phyloP scores from a whole-genome alignment of 2,329 filamentous ascomycete species.

The Rasamsonia emersonii region DNA sequence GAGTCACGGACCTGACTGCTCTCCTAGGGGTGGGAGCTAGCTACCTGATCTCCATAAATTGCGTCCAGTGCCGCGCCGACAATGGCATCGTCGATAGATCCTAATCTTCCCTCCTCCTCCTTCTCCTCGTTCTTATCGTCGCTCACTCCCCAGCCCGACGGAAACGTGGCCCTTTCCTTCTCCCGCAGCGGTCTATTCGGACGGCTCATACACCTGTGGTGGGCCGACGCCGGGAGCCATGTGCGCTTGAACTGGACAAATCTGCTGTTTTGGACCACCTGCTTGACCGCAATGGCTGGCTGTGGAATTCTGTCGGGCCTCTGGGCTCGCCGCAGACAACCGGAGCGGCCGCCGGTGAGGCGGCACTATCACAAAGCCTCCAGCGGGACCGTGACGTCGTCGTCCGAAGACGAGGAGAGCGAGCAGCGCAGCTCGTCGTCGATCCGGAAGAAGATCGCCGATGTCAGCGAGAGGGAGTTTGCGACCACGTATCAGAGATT shows the following conservation, averaged over 20 bases:
- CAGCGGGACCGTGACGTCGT: slow-evolving; percentile 22
- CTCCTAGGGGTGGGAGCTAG: no score
- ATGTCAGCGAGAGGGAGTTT: slow-evolving; percentile 14
- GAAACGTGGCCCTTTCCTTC: neutral
- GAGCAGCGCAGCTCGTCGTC: slow-evolving; percentile 25
- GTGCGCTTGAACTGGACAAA: slow-evolving; percentile 21
- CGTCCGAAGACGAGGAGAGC: slow-evolving; percentile 28
- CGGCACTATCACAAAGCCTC: slow-evolving; percentile 19
- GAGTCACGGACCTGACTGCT: no score
- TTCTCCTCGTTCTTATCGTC: slow-evolving; percentile 2
- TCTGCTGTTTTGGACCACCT: slow-evolving; percentile 23
- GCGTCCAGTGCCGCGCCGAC: neutral
- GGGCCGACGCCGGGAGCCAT: slow-evolving; percentile 16
- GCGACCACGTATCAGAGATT: slow-evolving; percentile 18
- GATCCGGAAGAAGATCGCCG: slow-evolving; percentile 15
- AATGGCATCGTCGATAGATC: slow-evolving; percentile 3
- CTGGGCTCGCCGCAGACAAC: slow-evolving; percentile 16
- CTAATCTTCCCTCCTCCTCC: slow-evolving; percentile 5
- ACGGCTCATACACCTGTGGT: slow-evolving; percentile 2
- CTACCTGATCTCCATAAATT: no score
- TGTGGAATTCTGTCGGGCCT: slow-evolving; percentile 24
- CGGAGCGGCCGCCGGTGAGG: slow-evolving; percentile 8
- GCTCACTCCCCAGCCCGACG: neutral
- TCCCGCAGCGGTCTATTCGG: slow-evolving; percentile 2
- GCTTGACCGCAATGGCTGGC: slow-evolving; percentile 26